Evolutionary conservation across 805 yeast species (phyloP).

Genomic region (Candida schatavii): DNA sequence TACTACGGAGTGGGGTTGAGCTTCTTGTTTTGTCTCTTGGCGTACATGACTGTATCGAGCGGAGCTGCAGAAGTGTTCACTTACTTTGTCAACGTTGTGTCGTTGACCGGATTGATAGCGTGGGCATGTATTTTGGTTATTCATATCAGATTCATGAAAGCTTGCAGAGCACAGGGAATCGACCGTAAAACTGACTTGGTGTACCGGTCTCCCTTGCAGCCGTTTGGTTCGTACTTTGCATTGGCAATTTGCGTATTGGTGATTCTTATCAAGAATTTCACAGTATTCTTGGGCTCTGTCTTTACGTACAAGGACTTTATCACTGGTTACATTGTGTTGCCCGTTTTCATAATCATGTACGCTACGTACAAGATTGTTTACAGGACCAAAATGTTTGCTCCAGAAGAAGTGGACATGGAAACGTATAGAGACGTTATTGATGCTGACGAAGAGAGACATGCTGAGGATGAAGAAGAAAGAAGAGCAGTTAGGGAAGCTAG

Average conservation of each 20-base stretch:
- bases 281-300: constrained; percentile 57
- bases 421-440: constrained; percentile 57
- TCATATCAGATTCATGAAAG: constrained; percentile 62
- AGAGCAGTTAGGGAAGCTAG: constrained; percentile 39
- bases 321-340: constrained; percentile 76
- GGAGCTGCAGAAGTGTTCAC: constrained; percentile 56
- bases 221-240: constrained; percentile 63
- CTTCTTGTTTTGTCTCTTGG: constrained; percentile 57
- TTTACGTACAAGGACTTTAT: constrained; percentile 67
- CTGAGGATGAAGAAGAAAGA: constrained; percentile 31
- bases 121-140: constrained; percentile 72
- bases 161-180: constrained; percentile 65
- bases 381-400: constrained; percentile 47
- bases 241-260: constrained; percentile 52
- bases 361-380: constrained; percentile 58
- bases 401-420: constrained; percentile 59
- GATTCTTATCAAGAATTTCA: constrained; percentile 65
- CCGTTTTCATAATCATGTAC: constrained; percentile 54
- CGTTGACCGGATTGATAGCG: constrained; percentile 71
- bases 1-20: constrained; percentile 52
- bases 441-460: constrained; percentile 46
- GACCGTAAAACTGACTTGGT: constrained; percentile 50
- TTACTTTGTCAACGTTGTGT: constrained; percentile 73
- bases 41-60: constrained; percentile 65
- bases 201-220: constrained; percentile 66